These are phyloP conservation scores for Fusarium verrucosum DNA, from an alignment of 2,329 filamentous ascomycete species.

Conservation along the genomic window DNA sequence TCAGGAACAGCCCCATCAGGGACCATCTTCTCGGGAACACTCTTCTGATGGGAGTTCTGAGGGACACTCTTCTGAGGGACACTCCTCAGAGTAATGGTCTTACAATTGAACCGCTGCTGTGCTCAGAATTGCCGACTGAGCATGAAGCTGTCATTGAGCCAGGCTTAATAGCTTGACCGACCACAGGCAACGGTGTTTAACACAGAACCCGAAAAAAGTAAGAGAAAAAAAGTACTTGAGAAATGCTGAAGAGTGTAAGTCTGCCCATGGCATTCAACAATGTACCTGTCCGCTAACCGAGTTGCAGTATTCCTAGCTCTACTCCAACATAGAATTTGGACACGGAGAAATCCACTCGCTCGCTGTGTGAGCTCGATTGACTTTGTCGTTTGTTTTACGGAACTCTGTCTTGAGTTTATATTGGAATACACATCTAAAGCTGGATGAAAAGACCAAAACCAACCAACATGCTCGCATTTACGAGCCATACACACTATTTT, in stretches of 20 bases:
- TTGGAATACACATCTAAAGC: slow-evolving; percentile 23
- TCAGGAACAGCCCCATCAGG: neutral
- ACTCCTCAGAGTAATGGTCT: neutral
- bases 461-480: slow-evolving; percentile 1
- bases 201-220: neutral
- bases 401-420: slow-evolving; percentile 7
- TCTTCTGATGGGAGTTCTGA: neutral
- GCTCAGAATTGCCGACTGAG: neutral
- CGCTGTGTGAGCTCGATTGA: neutral
- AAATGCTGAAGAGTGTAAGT: slow-evolving; percentile 10
- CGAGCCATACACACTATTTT: neutral
- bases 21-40: neutral
- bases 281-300: slow-evolving; percentile 4
- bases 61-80: too few relatives aligned
- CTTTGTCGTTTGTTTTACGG: slow-evolving; percentile 4
- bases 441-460: slow-evolving; percentile 21
- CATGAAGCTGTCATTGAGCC: neutral
- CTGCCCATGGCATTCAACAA: neutral
- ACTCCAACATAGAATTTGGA: slow-evolving; percentile 1
- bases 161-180: neutral
- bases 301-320: neutral
- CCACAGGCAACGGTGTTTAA: neutral
- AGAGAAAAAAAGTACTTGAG: neutral
- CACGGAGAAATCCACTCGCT: neutral
- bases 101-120: neutral